Conservation (phyloP, 202 grass and related monocot genomes). For the Eragrostis tef region DNA sequence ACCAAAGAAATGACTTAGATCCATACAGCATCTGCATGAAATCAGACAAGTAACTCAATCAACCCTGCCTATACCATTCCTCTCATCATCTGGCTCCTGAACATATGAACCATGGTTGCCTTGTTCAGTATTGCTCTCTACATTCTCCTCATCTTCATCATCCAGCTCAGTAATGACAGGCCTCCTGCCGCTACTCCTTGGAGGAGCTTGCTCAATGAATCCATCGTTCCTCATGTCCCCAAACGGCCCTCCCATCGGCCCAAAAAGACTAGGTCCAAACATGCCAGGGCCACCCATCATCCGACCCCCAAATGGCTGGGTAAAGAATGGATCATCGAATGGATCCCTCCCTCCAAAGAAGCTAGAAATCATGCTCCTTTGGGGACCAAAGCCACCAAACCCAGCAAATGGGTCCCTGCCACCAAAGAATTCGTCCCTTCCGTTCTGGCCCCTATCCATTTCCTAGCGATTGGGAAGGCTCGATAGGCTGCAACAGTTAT, state of each 20-base stretch:
- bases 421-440: constrained; percentile 56
- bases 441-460: constrained; percentile 75
- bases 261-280: constrained; percentile 45
- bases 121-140: not conserved
- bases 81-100: constrained; percentile 77
- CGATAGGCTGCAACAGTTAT: not conserved
- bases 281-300: constrained; percentile 65
- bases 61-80: constrained; percentile 50
- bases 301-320: constrained; percentile 67
- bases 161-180: constrained; percentile 75
- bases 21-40: not conserved
- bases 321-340: constrained; percentile 92
- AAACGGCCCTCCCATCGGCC: constrained; percentile 48
- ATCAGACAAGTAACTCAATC: not conserved
- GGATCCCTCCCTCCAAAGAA: constrained; percentile 83
- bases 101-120: constrained; percentile 53
- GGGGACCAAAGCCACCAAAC: constrained; percentile 62
- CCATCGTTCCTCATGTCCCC: constrained; percentile 42
- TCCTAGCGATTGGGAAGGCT: not conserved
- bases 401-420: constrained; percentile 66
- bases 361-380: constrained; percentile 56
- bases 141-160: constrained; percentile 49
- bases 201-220: constrained; percentile 61
- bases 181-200: constrained; percentile 27
- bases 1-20: not conserved